Evolutionary conservation across 345 rosid genomes (phyloP), one percentile per base, ranked within the genome.

Genomic region (Eucalyptus polyanthemos): DNA sequence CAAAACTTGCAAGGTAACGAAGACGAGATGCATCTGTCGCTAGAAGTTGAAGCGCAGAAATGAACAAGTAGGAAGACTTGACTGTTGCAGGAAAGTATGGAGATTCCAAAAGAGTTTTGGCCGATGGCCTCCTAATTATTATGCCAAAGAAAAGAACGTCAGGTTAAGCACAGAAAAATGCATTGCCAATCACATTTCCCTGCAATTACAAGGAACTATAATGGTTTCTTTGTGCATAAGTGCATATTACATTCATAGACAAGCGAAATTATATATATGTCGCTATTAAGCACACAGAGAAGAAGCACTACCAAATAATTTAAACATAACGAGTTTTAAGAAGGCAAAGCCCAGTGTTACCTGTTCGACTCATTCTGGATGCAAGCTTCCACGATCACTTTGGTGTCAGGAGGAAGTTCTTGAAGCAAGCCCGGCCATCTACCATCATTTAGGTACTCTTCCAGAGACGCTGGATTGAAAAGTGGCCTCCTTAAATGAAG

Each of bases 51-150:
- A 96, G 96, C 6, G 99, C 98, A 60, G 99, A 96, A 90, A 95
- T 89, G 94, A 96, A 96, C 90, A 96, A 92, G 94, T 97, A 95
- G 87, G 96, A 93, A 53, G 98, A 96, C 94, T 91, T 95, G 92
- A 96, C 94, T 37, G 97, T 94, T 90, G 97, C 88, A 87, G 98
- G 94, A 91, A 97, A 97, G 94, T 93, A 95, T 22, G 98, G 98
- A 92, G 98, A 97, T 90, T 97, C 97, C 93, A 97, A 90, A 89
- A 97, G 91, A 93, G 93, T 89, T 91, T 95, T 94, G 92, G 97
- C 96, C 85, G 96, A 93, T 60, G 98, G 99, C 94, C 99, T 93
- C 98, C 99, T 97, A 89, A 89, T 92, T 91, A 88, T 92, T 92
- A 90, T 50, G 86, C 47, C 85, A 67, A 65, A 88, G 53, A 45